phyloP scores from a whole-genome alignment of 257 asterid genomes.

The Pogostemon cablin region DNA sequence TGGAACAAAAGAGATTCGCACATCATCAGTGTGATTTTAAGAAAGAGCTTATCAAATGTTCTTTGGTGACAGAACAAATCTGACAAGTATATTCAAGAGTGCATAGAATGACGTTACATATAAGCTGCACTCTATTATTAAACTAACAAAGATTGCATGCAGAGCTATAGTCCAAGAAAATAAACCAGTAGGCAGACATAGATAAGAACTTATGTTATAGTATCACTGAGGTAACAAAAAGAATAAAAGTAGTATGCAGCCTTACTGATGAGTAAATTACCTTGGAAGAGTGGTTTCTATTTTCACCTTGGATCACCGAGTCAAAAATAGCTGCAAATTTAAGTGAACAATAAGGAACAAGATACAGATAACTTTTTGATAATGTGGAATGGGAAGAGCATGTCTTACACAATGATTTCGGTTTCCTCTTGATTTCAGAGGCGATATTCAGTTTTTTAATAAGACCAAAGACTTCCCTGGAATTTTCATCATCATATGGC shows the following conservation, averaged over 20 bases:
- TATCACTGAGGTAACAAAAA: neutral
- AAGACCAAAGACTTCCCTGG: slow-evolving; percentile 84
- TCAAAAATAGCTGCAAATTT: slow-evolving; percentile 76
- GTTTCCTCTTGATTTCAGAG: slow-evolving; percentile 65
- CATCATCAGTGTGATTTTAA: slow-evolving; percentile 8
- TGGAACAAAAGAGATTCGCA: neutral
- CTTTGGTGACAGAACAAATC: neutral
- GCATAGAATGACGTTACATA: neutral
- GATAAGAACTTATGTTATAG: slow-evolving; percentile 5
- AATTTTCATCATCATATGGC: slow-evolving; percentile 77
- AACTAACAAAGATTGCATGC: slow-evolving; percentile 13
- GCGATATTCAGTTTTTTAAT: slow-evolving; percentile 79
- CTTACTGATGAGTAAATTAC: slow-evolving; percentile 43
- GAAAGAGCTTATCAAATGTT: slow-evolving; percentile 14
- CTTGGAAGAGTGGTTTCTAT: slow-evolving; percentile 57
- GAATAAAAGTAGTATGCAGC: neutral
- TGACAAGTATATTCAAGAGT: neutral
- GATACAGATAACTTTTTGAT: slow-evolving; percentile 4
- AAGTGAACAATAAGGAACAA: slow-evolving; percentile 33
- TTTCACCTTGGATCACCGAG: slow-evolving; percentile 63
- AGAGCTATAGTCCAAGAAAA: neutral
- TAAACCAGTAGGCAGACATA: neutral
- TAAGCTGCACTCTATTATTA: neutral
- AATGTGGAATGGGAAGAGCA: slow-evolving; percentile 18
- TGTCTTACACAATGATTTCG: slow-evolving; percentile 72